A percentile compares a stretch with the other conserved stretches of the same genome.
These are phyloP conservation scores for Stephania yunnanensis DNA, from an alignment of 164 flowering plant species.

Conservation along the genomic window DNA sequence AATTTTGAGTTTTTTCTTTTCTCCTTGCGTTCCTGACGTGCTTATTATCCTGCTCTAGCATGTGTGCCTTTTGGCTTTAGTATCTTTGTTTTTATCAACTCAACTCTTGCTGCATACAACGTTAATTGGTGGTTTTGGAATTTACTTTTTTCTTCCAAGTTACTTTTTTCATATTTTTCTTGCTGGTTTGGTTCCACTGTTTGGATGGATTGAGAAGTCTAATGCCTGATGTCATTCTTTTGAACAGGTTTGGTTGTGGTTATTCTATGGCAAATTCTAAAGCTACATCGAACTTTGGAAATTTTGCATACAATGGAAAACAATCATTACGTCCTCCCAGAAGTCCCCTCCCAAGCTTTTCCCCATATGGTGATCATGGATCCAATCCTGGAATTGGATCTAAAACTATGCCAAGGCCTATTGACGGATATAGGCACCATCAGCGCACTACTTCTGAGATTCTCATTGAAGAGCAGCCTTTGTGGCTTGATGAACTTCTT, in stretches of 20 bases:
- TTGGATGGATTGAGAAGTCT: neutral
- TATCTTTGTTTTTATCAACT: neutral
- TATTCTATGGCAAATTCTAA: conserved; percentile 55
- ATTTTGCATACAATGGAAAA: conserved; percentile 45
- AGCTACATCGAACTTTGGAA: conserved; percentile 52
- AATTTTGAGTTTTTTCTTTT: neutral
- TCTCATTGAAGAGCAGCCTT: conserved; percentile 78
- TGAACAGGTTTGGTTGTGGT: conserved; percentile 18
- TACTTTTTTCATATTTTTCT: neutral
- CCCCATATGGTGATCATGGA: conserved; percentile 59
- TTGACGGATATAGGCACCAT: conserved; percentile 52
- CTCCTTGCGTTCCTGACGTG: neutral
- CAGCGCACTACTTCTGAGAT: conserved; percentile 84
- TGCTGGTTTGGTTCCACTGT: neutral
- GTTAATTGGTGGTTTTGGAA: neutral
- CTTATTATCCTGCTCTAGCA: neutral
- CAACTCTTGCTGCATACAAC: neutral
- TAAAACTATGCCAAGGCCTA: conserved; percentile 47
- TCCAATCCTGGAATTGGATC: conserved; percentile 38
- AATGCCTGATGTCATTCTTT: conserved; percentile 11
- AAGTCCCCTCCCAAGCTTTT: conserved; percentile 61
- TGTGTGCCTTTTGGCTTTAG: neutral
- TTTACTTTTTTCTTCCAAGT: neutral
- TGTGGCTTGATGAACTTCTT: conserved; percentile 93
- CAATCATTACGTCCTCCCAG: conserved; percentile 79